Evolutionary conservation across 441 rosid genomes (phyloP).

Genomic region (Eutrema salsugineum): DNA sequence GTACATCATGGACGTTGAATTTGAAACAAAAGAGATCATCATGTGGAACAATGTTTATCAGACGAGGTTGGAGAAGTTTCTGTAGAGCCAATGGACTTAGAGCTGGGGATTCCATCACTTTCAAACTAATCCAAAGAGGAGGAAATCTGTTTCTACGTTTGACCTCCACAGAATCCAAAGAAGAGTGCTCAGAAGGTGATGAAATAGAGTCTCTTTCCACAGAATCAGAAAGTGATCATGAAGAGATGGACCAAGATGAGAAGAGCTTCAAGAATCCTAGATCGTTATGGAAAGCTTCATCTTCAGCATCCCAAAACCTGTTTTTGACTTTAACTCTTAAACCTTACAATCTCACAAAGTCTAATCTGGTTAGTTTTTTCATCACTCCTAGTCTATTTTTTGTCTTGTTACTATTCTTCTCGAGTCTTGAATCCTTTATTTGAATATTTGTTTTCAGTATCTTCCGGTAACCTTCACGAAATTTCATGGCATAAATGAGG

Average conservation of each 20-base stretch:
- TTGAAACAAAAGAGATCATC: too few species aligned
- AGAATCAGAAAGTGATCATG: too few species aligned
- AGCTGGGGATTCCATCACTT: neutral
- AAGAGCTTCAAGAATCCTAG: too few species aligned
- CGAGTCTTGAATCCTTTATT: neutral
- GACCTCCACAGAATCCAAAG: too few species aligned
- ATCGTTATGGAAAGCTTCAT: neutral
- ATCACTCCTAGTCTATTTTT: neutral
- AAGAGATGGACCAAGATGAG: too few species aligned
- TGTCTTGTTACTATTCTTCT: neutral
- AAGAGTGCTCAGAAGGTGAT: too few species aligned
- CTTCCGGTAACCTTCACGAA: neutral
- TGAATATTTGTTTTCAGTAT: neutral
- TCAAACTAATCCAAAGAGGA: neutral
- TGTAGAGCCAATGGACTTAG: neutral
- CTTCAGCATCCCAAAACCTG: neutral
- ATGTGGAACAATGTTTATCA: neutral
- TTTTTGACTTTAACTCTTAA: neutral
- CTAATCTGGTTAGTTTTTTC: neutral
- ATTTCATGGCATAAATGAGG: neutral
- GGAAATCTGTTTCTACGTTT: neutral
- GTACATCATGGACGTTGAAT: too few species aligned
- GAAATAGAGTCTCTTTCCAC: too few species aligned
- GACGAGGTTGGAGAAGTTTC: constrained; percentile 3
- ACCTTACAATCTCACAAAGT: neutral